phyloP scores from a whole-genome alignment of 163 green algal species.

The Scenedesmus sp. region DNA sequence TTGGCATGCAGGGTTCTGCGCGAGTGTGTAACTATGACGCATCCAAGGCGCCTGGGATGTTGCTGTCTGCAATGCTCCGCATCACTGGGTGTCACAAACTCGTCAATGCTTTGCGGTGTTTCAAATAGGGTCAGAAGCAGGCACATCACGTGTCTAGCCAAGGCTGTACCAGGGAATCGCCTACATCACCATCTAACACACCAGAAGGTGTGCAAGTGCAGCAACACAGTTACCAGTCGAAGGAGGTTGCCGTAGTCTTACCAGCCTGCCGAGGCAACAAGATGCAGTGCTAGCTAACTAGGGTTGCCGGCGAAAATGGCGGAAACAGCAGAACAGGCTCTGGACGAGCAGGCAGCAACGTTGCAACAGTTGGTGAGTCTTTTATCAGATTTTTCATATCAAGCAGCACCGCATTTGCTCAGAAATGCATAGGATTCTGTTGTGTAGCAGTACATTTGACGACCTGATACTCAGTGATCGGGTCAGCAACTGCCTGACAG shows the following conservation, averaged over 20 bases:
- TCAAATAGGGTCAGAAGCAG: too few relatives aligned
- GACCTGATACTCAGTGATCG: not conserved
- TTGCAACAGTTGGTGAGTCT: constrained; percentile 14
- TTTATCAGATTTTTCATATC: not conserved
- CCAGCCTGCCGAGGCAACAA: not conserved
- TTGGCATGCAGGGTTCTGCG: not conserved
- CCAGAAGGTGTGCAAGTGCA: not conserved
- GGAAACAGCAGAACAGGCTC: constrained; percentile 22
- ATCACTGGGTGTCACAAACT: too few relatives aligned
- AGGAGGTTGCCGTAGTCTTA: not conserved
- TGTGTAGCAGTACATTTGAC: not conserved
- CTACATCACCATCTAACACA: too few relatives aligned
- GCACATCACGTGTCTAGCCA: too few relatives aligned
- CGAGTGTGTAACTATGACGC: not conserved
- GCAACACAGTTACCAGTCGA: not conserved
- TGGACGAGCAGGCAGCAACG: constrained; percentile 27
- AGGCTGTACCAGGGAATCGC: too few relatives aligned
- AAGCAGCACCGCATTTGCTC: not conserved
- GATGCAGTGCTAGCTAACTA: constrained; percentile 9
- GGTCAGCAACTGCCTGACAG: not conserved
- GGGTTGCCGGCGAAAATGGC: not conserved
- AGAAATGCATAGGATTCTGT: not conserved
- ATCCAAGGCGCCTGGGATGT: not conserved
- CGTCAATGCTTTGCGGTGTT: too few relatives aligned
- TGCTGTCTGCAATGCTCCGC: not conserved